phyloP scores from a whole-genome alignment of 2,329 filamentous ascomycete genomes.

The Neofusicoccum cordaticola region DNA sequence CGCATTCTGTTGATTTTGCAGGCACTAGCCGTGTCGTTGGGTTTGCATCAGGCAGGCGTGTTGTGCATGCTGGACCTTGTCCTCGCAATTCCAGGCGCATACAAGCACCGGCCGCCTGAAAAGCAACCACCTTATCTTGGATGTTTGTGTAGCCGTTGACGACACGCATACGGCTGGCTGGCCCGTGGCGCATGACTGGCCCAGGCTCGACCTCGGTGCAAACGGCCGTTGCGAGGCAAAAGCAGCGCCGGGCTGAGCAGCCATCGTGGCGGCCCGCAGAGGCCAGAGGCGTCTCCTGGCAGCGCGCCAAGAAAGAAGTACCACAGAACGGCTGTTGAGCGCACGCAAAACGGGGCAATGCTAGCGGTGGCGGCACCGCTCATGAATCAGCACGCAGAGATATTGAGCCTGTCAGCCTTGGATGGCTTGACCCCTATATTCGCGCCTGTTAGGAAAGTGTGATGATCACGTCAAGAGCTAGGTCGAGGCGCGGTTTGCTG shows the following conservation, averaged over 20 bases:
- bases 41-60: background rate
- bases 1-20: background rate
- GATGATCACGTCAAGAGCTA: background rate
- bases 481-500: background rate
- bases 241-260: background rate
- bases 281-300: background rate
- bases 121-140: background rate
- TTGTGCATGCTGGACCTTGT: slow-evolving; percentile 1
- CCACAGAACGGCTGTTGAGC: background rate
- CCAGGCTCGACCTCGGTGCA: background rate
- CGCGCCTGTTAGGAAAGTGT: background rate
- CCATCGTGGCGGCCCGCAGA: background rate
- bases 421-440: background rate
- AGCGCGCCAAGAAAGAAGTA: background rate
- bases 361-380: background rate
- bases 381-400: background rate
- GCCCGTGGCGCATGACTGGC: background rate
- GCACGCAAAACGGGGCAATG: background rate
- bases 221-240: background rate
- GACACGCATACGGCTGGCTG: background rate
- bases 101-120: slow-evolving; percentile 7
- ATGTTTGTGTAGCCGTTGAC: background rate
- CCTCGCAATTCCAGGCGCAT: background rate
- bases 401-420: background rate
- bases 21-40: background rate